phyloP scores from a whole-genome alignment of 495 filamentous ascomycete species.

The Platismatia glauca region DNA sequence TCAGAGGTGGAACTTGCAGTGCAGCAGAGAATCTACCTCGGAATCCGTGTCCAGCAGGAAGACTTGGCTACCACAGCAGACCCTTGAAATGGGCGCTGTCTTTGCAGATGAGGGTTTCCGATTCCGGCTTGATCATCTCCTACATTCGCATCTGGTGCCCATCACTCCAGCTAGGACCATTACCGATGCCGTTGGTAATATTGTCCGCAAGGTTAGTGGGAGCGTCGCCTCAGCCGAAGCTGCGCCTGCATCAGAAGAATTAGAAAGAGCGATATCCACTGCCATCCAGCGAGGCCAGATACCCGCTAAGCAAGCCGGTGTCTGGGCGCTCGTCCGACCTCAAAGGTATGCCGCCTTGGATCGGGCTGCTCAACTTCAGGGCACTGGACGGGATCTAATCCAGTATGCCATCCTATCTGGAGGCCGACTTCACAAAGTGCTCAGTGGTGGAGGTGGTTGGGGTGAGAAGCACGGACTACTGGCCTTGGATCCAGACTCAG shows the following conservation, averaged over 20 bases:
- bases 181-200: conserved; percentile 68
- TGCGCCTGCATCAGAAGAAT: conserved; percentile 64
- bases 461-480: conserved; percentile 75
- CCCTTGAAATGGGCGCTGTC: conserved; percentile 19
- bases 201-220: conserved; percentile 57
- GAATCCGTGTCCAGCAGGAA: conserved; percentile 25
- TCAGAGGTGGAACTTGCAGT: conserved; percentile 42
- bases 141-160: conserved; percentile 48
- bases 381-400: neutral
- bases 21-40: neutral
- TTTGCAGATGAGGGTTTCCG: conserved; percentile 22
- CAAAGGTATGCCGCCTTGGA: conserved; percentile 9
- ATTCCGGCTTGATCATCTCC: conserved; percentile 20
- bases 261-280: conserved; percentile 56
- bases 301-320: conserved; percentile 43
- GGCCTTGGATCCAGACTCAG: conserved; percentile 62
- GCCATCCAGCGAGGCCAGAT: conserved; percentile 46
- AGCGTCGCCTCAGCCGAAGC: conserved; percentile 32
- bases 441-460: conserved; percentile 89
- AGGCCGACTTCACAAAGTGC: conserved; percentile 53
- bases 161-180: conserved; percentile 58
- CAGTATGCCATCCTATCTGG: conserved; percentile 27
- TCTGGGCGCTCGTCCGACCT: conserved; percentile 70
- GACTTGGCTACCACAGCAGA: conserved; percentile 29
- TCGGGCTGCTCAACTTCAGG: neutral